A percentile compares a stretch with the other conserved stretches of the same genome.
phyloP scores from a whole-genome alignment of 148 eudicot species.

The Nepenthes gracilis region DNA sequence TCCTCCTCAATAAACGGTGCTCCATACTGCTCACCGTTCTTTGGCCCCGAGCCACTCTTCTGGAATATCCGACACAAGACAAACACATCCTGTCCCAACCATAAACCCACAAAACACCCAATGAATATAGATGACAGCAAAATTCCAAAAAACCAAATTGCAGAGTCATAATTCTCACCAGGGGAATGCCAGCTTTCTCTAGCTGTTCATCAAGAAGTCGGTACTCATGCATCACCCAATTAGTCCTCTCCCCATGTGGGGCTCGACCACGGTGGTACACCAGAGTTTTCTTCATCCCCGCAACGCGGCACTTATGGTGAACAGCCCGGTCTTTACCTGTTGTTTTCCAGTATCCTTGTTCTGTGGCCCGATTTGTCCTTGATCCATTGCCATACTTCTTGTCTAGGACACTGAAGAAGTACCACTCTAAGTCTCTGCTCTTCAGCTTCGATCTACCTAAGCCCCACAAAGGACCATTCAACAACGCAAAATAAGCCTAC shows the following conservation, averaged over 20 bases:
- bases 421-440: conserved; percentile 80
- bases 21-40: conserved; percentile 7
- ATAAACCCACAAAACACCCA: neutral
- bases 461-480: neutral
- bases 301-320: conserved; percentile 28
- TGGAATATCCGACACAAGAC: conserved; percentile 79
- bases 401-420: conserved; percentile 68
- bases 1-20: conserved; percentile 6
- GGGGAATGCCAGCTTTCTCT: conserved; percentile 41
- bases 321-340: conserved; percentile 62
- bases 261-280: conserved; percentile 91
- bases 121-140: neutral
- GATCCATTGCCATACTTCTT: conserved; percentile 72
- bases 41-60: conserved; percentile 5
- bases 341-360: conserved; percentile 74
- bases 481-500: neutral
- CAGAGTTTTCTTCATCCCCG: conserved; percentile 85
- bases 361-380: conserved; percentile 76
- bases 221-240: conserved; percentile 99
- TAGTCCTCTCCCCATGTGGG: conserved; percentile 74
- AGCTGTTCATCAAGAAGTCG: conserved; percentile 57
- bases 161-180: conserved; percentile 34
- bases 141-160: conserved; percentile 1
- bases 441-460: conserved; percentile 61
- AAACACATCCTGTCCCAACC: conserved; percentile 55